A percentile compares a stretch with the other conserved stretches of the same genome.
Evolutionary conservation across 2,329 filamentous ascomycete species (phyloP).

Genomic region (Erysiphe pulchra): DNA sequence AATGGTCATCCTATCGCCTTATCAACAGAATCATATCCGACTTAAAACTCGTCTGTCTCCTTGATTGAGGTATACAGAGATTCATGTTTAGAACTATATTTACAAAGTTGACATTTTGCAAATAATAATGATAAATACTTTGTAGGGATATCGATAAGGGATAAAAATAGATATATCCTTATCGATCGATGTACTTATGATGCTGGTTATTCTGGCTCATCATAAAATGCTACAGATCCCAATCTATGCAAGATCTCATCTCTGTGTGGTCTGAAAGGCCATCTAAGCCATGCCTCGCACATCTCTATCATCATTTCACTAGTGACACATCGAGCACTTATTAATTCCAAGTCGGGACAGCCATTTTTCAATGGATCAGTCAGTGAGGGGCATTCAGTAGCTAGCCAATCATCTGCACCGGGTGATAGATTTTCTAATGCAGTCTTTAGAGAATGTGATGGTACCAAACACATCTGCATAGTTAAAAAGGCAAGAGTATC

Average conservation of each 20-base stretch:
- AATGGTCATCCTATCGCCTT: neutral
- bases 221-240: constrained; percentile 1
- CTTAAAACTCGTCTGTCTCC: too few species aligned
- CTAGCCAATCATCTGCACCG: constrained; percentile 29
- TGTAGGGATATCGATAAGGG: neutral
- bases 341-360: constrained; percentile 13
- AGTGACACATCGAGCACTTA: constrained; percentile 24
- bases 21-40: neutral
- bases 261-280: constrained; percentile 39
- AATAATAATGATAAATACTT: neutral
- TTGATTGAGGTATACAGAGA: too few species aligned
- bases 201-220: neutral
- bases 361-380: constrained; percentile 23
- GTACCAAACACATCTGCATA: constrained; percentile 17
- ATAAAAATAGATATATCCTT: neutral
- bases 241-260: constrained; percentile 23
- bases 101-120: neutral
- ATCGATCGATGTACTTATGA: too few species aligned
- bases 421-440: constrained; percentile 28
- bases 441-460: constrained; percentile 16
- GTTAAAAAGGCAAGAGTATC: constrained; percentile 29
- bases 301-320: constrained; percentile 30
- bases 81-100: neutral
- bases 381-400: constrained; percentile 22
- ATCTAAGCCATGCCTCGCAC: constrained; percentile 32